A percentile compares a stretch with the other conserved stretches of the same genome.
phyloP scores from a whole-genome alignment of 306 rosid species.

The Urtica urens region DNA sequence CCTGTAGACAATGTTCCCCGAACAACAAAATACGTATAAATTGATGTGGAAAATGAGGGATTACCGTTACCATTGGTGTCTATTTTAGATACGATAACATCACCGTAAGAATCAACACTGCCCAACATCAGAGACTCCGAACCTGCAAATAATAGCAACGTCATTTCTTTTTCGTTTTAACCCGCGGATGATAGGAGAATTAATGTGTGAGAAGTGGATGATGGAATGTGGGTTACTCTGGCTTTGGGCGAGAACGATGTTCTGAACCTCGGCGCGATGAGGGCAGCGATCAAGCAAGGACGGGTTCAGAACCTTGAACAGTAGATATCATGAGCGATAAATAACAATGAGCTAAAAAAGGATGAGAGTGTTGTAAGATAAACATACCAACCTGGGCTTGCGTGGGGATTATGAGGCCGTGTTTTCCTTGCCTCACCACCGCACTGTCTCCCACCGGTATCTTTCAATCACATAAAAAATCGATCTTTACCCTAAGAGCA shows the following conservation, averaged over 20 bases:
- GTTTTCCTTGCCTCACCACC: conserved; percentile 54
- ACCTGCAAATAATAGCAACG: conserved; percentile 33
- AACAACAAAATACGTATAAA: too few relatives aligned
- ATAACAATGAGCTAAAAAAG: neutral
- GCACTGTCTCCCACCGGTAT: conserved; percentile 46
- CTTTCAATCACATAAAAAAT: conserved; percentile 23
- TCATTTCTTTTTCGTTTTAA: too few relatives aligned
- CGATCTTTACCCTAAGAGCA: neutral
- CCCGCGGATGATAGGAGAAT: too few relatives aligned
- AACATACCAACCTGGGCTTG: conserved; percentile 37
- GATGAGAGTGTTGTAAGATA: neutral
- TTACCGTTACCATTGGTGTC: conserved; percentile 57
- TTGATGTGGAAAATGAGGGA: conserved; percentile 6
- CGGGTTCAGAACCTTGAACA: conserved; percentile 42
- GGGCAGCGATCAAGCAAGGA: conserved; percentile 58
- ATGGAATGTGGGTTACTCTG: conserved; percentile 46
- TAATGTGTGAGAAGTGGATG: too few relatives aligned
- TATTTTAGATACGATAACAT: conserved; percentile 74
- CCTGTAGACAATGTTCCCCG: too few relatives aligned
- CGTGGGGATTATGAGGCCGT: conserved; percentile 63
- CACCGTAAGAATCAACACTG: conserved; percentile 83
- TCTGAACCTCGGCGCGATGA: conserved; percentile 92
- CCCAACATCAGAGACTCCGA: conserved; percentile 53
- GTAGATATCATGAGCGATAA: conserved; percentile 7
- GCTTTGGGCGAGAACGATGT: conserved; percentile 53